These are phyloP conservation scores for Cadophora sp. DNA, from an alignment of 2,329 filamentous ascomycete species.

Conservation along the genomic window DNA sequence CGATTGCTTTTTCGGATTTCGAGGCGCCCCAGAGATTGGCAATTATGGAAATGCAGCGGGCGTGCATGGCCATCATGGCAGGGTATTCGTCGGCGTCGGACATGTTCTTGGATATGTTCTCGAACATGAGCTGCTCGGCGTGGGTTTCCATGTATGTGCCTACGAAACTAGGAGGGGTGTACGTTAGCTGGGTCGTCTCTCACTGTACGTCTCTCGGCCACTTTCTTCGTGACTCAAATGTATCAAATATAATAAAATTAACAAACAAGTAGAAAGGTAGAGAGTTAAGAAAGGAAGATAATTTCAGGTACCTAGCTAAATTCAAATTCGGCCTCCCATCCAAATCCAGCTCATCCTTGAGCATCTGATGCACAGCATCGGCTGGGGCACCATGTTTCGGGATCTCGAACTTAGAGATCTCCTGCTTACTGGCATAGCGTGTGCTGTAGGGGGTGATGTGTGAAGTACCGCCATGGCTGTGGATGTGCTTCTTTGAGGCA, in stretches of 20 bases:
- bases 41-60: conserved; percentile 73
- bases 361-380: conserved; percentile 70
- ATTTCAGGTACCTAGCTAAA: conserved; percentile 58
- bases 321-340: conserved; percentile 73
- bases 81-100: conserved; percentile 74
- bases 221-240: too few species aligned
- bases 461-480: conserved; percentile 51
- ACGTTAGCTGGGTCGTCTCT: conserved; percentile 21
- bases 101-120: conserved; percentile 75
- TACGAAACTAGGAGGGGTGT: conserved; percentile 60
- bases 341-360: conserved; percentile 67
- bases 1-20: conserved; percentile 68
- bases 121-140: conserved; percentile 68
- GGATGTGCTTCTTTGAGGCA: conserved; percentile 46
- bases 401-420: conserved; percentile 66
- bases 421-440: conserved; percentile 59
- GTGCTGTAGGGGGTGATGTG: conserved; percentile 65
- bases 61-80: conserved; percentile 65
- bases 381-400: conserved; percentile 63
- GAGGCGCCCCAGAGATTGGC: conserved; percentile 70
- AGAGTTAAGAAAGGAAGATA: background rate
- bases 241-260: too few species aligned
- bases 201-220: background rate
- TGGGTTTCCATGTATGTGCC: conserved; percentile 75
- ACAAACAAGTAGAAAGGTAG: background rate